phyloP scores from a whole-genome alignment of 148 eudicot genomes.

The Vaccinium macrocarpon region DNA sequence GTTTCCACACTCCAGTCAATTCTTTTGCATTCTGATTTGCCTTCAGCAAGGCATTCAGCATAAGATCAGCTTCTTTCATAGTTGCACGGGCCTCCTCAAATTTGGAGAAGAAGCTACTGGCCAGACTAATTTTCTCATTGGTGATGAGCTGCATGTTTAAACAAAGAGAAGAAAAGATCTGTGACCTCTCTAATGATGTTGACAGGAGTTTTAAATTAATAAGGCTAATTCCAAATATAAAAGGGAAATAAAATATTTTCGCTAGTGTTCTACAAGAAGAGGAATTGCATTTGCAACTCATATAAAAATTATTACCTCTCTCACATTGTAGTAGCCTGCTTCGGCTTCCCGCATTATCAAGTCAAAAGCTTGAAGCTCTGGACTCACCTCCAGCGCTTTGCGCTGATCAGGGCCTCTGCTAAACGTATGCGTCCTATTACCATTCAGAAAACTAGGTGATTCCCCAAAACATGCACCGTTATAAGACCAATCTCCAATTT shows the following conservation, averaged over 20 bases:
- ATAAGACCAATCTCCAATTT: slow-evolving; percentile 8
- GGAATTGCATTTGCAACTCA: background rate
- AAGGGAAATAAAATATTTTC: background rate
- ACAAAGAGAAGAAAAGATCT: background rate
- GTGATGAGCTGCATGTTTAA: slow-evolving; percentile 21
- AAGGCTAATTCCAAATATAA: background rate
- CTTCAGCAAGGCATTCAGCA: slow-evolving; percentile 46
- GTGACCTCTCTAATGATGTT: background rate
- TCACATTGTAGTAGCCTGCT: slow-evolving; percentile 17
- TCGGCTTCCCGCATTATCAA: slow-evolving; percentile 16
- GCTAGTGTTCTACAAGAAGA: background rate
- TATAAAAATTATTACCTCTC: slow-evolving; percentile 25
- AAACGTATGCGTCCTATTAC: background rate
- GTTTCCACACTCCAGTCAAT: slow-evolving; percentile 44
- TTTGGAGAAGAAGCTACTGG: slow-evolving; percentile 38
- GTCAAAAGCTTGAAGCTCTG: slow-evolving; percentile 9
- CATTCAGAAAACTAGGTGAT: slow-evolving; percentile 9
- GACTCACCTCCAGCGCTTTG: background rate
- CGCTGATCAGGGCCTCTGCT: slow-evolving; percentile 14
- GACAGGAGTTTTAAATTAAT: background rate
- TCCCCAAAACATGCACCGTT: background rate
- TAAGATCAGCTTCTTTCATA: slow-evolving; percentile 52
- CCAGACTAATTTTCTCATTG: slow-evolving; percentile 22
- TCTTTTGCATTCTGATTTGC: slow-evolving; percentile 44
- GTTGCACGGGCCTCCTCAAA: slow-evolving; percentile 48